Conservation (phyloP, 495 filamentous ascomycete genomes). For the Pyronema domesticum region DNA sequence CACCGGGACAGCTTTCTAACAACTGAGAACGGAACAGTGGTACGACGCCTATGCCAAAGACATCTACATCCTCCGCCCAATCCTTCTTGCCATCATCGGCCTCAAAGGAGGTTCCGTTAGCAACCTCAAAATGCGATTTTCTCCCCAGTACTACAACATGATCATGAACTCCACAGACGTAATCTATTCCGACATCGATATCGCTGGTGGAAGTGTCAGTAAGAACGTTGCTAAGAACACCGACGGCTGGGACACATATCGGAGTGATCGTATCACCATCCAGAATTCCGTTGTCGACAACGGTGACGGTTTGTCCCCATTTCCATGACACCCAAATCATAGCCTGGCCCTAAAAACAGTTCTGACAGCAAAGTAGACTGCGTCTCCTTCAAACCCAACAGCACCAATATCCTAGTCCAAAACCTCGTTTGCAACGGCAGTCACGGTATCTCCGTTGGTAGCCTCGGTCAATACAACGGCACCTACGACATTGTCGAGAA, state of each 20-base stretch:
- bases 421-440: constrained; percentile 54
- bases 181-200: constrained; percentile 47
- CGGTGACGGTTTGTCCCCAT: constrained; percentile 34
- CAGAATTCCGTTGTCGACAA: constrained; percentile 53
- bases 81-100: constrained; percentile 46
- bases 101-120: constrained; percentile 43
- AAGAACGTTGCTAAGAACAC: constrained; percentile 44
- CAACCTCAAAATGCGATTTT: constrained; percentile 42
- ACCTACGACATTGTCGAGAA: constrained; percentile 49
- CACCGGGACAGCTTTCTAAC: too few species aligned
- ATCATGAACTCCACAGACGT: constrained; percentile 50
- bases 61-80: constrained; percentile 38
- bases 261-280: constrained; percentile 43
- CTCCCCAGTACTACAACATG: constrained; percentile 50
- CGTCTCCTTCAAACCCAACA: constrained; percentile 65
- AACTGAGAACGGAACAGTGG: constrained; percentile 30
- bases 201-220: constrained; percentile 36
- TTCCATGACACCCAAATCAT: too few species aligned
- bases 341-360: too few species aligned
- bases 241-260: constrained; percentile 55
- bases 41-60: constrained; percentile 44
- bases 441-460: constrained; percentile 55
- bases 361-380: constrained; percentile 28
- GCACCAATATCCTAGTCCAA: constrained; percentile 54
- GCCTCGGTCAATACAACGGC: constrained; percentile 46